These are phyloP conservation scores for Colletotrichum sojae DNA, from an alignment of 2,329 filamentous ascomycete species.

Conservation along the genomic window DNA sequence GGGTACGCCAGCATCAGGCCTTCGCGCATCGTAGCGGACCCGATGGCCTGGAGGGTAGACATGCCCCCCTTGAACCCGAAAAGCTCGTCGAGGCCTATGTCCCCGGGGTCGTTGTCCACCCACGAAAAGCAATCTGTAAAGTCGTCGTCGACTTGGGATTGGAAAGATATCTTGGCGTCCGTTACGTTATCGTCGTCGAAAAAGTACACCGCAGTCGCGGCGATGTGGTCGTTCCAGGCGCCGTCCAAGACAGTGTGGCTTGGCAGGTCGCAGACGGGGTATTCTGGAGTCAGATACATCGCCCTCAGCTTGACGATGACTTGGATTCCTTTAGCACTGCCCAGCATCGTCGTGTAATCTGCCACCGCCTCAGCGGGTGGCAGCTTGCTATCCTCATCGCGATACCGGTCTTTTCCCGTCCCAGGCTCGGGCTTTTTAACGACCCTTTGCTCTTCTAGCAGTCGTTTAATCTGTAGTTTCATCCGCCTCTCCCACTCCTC, in stretches of 20 bases:
- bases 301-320: constrained; percentile 14
- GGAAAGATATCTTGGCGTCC: constrained; percentile 25
- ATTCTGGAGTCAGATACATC: neutral
- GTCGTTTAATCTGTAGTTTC: no score
- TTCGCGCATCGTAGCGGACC: constrained; percentile 29
- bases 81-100: neutral
- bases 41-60: constrained; percentile 19
- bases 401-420: neutral
- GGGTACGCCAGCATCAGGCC: constrained; percentile 38
- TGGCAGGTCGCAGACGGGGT: neutral
- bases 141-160: neutral
- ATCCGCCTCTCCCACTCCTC: constrained; percentile 7
- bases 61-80: constrained; percentile 6
- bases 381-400: neutral
- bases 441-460: neutral
- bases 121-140: neutral
- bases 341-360: neutral
- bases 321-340: neutral
- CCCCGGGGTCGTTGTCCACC: neutral
- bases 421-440: neutral
- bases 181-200: constrained; percentile 50
- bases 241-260: constrained; percentile 20
- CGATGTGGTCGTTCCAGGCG: constrained; percentile 45
- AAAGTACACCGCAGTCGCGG: constrained; percentile 47
- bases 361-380: neutral